Evolutionary conservation across 257 asterid species (phyloP).

Genomic region (Schizonepeta tenuifolia): DNA sequence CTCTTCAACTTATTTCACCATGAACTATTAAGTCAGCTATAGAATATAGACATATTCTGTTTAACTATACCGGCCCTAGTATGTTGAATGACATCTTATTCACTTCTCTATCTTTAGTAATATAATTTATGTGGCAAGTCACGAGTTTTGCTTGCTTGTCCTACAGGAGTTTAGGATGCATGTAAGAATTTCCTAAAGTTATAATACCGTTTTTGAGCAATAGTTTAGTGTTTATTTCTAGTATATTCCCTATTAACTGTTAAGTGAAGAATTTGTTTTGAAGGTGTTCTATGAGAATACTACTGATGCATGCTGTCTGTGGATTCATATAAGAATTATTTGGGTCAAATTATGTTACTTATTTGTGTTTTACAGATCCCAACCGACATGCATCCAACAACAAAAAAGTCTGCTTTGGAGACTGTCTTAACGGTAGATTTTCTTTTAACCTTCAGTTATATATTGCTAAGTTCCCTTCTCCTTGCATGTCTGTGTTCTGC

Average conservation of each 20-base stretch:
- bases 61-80: neutral
- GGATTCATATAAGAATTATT: constrained; percentile 10
- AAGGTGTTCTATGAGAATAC: constrained; percentile 21
- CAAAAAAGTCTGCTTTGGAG: constrained; percentile 85
- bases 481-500: constrained; percentile 21
- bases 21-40: neutral
- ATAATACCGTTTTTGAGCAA: neutral
- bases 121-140: neutral
- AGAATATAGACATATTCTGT: neutral
- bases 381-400: constrained; percentile 83
- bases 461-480: constrained; percentile 10
- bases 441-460: neutral
- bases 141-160: neutral
- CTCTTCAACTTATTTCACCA: neutral
- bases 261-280: neutral
- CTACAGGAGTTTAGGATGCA: neutral
- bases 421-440: constrained; percentile 91
- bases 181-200: constrained; percentile 2
- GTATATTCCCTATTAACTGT: neutral
- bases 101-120: constrained; percentile 1
- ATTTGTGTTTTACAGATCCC: constrained; percentile 74
- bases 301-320: constrained; percentile 20
- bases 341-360: constrained; percentile 32
- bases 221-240: constrained; percentile 12
- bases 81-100: neutral